Conservation (phyloP, 1,284 basidiomycete genomes). For the Cutaneotrichosporon sp. region DNA sequence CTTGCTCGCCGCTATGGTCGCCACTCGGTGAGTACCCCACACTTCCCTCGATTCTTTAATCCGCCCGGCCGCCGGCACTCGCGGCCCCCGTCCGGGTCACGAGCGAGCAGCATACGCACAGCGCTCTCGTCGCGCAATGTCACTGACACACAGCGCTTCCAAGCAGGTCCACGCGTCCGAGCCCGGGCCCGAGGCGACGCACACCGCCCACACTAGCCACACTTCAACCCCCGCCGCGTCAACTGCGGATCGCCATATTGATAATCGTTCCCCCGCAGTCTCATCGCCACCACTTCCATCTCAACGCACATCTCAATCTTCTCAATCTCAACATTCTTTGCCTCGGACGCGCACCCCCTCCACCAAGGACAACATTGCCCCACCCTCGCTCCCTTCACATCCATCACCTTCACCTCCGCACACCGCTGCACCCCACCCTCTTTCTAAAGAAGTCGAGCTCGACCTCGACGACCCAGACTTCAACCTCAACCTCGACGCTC, state of each 20-base stretch:
- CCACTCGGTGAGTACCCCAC: background rate
- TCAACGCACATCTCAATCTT: background rate
- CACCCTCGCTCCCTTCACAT: background rate
- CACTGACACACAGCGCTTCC: background rate
- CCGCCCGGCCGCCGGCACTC: background rate
- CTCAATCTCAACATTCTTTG: background rate
- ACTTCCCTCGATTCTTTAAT: too few relatives aligned
- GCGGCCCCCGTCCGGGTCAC: background rate
- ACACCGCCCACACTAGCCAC: too few relatives aligned
- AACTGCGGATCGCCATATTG: background rate
- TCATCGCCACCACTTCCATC: background rate
- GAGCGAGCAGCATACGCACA: background rate
- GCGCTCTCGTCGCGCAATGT: too few relatives aligned
- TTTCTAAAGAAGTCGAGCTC: background rate
- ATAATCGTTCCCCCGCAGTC: background rate
- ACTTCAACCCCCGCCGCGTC: background rate
- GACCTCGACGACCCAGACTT: conserved; percentile 1
- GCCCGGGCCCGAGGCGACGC: background rate
- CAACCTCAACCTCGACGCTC: conserved; percentile 4
- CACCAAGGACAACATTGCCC: background rate
- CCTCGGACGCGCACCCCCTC: background rate
- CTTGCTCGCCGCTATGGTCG: background rate
- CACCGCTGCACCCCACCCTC: background rate
- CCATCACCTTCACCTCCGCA: background rate
- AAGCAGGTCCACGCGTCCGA: background rate